phyloP scores from a whole-genome alignment of 306 rosid genomes.

The Cucumis melo region DNA sequence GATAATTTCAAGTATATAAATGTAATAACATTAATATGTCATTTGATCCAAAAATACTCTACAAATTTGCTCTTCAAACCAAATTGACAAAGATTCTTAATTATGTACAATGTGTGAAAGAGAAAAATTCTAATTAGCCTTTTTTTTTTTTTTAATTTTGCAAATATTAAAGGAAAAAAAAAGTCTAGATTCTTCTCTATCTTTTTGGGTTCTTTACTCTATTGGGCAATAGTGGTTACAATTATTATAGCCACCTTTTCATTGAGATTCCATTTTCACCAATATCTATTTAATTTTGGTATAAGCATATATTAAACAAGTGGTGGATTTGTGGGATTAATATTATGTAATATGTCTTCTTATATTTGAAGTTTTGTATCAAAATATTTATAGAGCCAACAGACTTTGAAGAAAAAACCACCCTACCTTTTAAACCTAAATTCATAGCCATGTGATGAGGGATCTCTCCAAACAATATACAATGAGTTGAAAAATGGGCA shows the following conservation, averaged over 20 bases:
- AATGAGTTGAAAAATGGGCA: not conserved
- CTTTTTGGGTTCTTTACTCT: conserved; percentile 9
- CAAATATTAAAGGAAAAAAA: not conserved
- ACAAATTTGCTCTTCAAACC: not conserved
- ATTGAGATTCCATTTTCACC: conserved; percentile 8
- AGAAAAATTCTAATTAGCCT: not conserved
- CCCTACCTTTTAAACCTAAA: not conserved
- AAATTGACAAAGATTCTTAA: not conserved
- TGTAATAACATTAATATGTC: not conserved
- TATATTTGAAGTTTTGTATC: not conserved
- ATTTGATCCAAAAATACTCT: not conserved
- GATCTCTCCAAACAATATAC: not conserved
- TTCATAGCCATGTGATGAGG: not conserved
- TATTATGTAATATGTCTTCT: not conserved
- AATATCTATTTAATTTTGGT: not conserved
- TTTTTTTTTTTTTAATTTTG: not conserved
- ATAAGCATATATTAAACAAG: not conserved
- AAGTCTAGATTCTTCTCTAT: not conserved
- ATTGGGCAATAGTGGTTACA: not conserved
- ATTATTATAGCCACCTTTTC: conserved; percentile 2
- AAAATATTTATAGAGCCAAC: not conserved
- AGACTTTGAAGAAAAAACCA: not conserved
- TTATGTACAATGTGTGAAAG: not conserved
- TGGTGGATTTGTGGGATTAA: not conserved
- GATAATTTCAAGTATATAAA: not conserved